Conservation (phyloP, 1,139 yeast genomes). For the Scheffersomyces illinoinensis region DNA sequence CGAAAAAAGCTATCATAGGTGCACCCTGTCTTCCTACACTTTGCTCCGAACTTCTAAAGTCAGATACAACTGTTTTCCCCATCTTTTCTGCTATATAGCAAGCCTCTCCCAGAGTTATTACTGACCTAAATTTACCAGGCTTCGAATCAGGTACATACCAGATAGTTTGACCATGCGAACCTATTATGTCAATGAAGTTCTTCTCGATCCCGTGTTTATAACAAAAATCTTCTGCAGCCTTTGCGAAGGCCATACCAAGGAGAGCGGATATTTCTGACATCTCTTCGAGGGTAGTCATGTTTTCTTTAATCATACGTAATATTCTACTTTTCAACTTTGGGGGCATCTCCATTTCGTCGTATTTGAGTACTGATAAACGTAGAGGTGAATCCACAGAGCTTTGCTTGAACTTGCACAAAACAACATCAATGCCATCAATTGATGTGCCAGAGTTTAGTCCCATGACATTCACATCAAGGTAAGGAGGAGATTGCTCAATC, state of each 20-base stretch:
- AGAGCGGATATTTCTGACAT: slow-evolving; percentile 7
- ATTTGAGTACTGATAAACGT: slow-evolving; percentile 8
- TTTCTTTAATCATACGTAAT: slow-evolving; percentile 8
- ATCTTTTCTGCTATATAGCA: slow-evolving; percentile 8
- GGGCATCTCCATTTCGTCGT: slow-evolving; percentile 12
- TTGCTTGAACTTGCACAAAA: slow-evolving; percentile 9
- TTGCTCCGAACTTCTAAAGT: slow-evolving; percentile 11
- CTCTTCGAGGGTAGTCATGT: slow-evolving; percentile 9
- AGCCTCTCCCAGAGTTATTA: slow-evolving; percentile 12
- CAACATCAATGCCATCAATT: slow-evolving; percentile 13
- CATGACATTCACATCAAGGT: slow-evolving; percentile 8
- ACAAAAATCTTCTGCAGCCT: slow-evolving; percentile 11
- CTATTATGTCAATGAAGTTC: slow-evolving; percentile 10
- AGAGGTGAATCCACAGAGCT: slow-evolving; percentile 6
- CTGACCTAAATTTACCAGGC: slow-evolving; percentile 7
- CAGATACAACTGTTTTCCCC: slow-evolving; percentile 6
- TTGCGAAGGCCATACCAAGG: slow-evolving; percentile 12
- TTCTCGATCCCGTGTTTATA: slow-evolving; percentile 6
- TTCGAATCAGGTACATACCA: slow-evolving; percentile 11
- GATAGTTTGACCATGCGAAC: slow-evolving; percentile 15
- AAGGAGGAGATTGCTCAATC: background rate
- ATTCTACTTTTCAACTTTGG: slow-evolving; percentile 6
- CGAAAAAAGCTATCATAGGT: slow-evolving; percentile 13
- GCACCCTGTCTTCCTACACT: slow-evolving; percentile 15
- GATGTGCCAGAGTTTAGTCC: slow-evolving; percentile 13